These are phyloP conservation scores for Fusarium sp. DNA, from an alignment of 2,329 filamentous ascomycete genomes.

Conservation along the genomic window DNA sequence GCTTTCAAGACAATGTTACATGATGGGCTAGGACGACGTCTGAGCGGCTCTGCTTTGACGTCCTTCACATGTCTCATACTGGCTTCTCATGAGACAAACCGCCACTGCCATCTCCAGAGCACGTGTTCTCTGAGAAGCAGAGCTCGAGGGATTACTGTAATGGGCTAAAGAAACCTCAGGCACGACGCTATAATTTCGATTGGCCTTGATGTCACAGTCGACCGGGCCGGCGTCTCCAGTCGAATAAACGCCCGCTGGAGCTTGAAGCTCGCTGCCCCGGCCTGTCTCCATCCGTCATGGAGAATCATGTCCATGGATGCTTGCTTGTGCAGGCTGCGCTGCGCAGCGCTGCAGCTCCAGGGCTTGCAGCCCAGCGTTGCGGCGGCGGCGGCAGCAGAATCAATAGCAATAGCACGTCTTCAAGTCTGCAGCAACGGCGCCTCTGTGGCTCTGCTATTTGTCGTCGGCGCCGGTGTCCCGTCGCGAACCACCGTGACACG, in stretches of 20 bases:
- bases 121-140: constrained; percentile 1
- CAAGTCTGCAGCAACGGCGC: constrained; percentile 19
- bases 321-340: constrained; percentile 16
- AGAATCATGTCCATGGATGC: constrained; percentile 20
- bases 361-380: constrained; percentile 22
- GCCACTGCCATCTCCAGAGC: constrained; percentile 10
- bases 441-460: neutral
- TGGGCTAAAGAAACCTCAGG: neutral
- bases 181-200: neutral
- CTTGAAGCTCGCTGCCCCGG: neutral
- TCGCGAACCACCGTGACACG: constrained; percentile 37
- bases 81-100: constrained; percentile 10
- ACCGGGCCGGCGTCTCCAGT: neutral
- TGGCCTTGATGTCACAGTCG: neutral
- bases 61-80: constrained; percentile 22
- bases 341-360: constrained; percentile 4
- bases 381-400: constrained; percentile 1
- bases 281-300: constrained; percentile 22
- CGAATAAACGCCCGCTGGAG: neutral
- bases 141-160: neutral
- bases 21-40: neutral
- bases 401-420: constrained; percentile 1
- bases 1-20: neutral
- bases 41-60: neutral
- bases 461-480: constrained; percentile 20